Conservation (phyloP, 768 basidiomycete species). For the Pulveroboletus sp. region DNA sequence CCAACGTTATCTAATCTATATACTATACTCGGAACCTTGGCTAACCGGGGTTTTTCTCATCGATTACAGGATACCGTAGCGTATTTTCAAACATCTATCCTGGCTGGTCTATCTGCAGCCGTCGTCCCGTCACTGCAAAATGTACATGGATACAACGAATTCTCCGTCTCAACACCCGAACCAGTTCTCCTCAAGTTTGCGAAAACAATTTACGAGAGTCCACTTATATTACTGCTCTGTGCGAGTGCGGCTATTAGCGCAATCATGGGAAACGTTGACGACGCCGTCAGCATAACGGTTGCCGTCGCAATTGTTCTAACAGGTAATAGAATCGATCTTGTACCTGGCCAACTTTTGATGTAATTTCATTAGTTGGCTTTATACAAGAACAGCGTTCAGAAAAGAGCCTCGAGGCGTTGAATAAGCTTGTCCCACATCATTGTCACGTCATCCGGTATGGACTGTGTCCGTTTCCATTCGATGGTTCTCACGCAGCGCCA, state of each 20-base stretch:
- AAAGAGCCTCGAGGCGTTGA: slow-evolving; percentile 90
- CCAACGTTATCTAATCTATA: not conserved
- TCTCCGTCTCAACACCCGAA: slow-evolving; percentile 80
- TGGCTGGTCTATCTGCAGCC: slow-evolving; percentile 58
- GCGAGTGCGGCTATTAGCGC: slow-evolving; percentile 89
- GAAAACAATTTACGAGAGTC: slow-evolving; percentile 94
- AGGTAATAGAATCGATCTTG: slow-evolving; percentile 46
- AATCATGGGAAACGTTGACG: slow-evolving; percentile 93
- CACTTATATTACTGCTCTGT: slow-evolving; percentile 85
- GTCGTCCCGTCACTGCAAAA: slow-evolving; percentile 63
- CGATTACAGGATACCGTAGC: slow-evolving; percentile 64
- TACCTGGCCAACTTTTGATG: not conserved
- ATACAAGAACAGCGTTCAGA: slow-evolving; percentile 95
- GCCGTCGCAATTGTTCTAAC: slow-evolving; percentile 93
- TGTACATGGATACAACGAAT: slow-evolving; percentile 89
- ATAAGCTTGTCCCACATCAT: slow-evolving; percentile 96
- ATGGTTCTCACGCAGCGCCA: not conserved
- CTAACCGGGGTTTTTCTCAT: not conserved
- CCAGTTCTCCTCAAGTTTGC: slow-evolving; percentile 83
- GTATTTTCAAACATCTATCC: slow-evolving; percentile 63
- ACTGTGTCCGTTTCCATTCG: not conserved
- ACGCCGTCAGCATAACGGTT: slow-evolving; percentile 89
- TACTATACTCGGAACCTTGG: not conserved
- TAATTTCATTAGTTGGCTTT: slow-evolving; percentile 66
- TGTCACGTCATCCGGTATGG: slow-evolving; percentile 78